phyloP scores from a whole-genome alignment of 2,329 filamentous ascomycete species.

The Aspergillus sp. region DNA sequence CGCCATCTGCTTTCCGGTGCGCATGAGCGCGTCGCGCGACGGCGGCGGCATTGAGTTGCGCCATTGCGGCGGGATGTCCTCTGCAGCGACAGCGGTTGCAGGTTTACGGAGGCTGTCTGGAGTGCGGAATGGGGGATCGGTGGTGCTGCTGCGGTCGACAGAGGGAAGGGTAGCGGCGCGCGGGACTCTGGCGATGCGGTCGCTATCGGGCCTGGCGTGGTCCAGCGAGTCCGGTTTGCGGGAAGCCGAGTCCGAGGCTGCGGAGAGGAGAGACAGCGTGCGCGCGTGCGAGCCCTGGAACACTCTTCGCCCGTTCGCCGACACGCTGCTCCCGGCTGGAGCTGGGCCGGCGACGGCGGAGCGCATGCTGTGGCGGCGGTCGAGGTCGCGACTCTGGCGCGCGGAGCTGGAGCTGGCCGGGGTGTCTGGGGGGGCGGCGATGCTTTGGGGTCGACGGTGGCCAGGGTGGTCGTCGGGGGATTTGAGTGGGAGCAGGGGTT shows the following conservation, averaged over 20 bases:
- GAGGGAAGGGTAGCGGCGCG: conserved; percentile 35
- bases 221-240: conserved; percentile 11
- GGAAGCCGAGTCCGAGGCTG: conserved; percentile 18
- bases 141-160: conserved; percentile 23
- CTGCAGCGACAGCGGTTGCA: conserved; percentile 19
- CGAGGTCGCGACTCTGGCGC: conserved; percentile 52
- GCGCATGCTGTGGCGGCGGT: conserved; percentile 62
- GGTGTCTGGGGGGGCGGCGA: conserved; percentile 14
- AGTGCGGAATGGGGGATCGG: conserved; percentile 11
- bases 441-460: conserved; percentile 19
- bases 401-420: conserved; percentile 18
- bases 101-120: too few relatives aligned
- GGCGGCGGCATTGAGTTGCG: conserved; percentile 35
- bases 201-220: conserved; percentile 7
- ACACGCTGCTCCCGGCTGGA: conserved; percentile 23
- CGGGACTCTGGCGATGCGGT: conserved; percentile 27
- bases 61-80: conserved; percentile 31
- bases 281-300: conserved; percentile 59
- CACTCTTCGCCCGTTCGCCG: conserved; percentile 47
- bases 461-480: conserved; percentile 22
- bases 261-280: conserved; percentile 76
- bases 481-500: conserved; percentile 50
- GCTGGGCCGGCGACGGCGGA: conserved; percentile 32
- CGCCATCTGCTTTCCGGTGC: conserved; percentile 65
- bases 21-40: conserved; percentile 44